phyloP scores from a whole-genome alignment of 805 yeast species.

The Candida loeiensis region DNA sequence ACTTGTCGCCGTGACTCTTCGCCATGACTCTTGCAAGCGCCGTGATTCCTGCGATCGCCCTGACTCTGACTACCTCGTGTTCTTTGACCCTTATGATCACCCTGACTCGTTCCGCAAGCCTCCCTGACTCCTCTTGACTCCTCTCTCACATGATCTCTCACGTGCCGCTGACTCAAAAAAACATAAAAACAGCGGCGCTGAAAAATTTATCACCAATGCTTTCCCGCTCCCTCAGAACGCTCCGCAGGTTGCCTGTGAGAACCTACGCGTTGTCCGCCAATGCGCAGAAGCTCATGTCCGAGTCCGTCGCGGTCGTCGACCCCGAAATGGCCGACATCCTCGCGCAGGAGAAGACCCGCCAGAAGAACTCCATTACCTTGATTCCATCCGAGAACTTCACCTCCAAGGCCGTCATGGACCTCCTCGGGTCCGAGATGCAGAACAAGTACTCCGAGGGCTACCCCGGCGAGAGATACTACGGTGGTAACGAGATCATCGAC shows the following conservation, averaged over 20 bases:
- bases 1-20: too few relatives aligned
- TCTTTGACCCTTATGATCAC: too few relatives aligned
- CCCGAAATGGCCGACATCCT: slow-evolving; percentile 76
- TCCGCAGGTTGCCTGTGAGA: slow-evolving; percentile 19
- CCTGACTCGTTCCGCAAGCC: neutral
- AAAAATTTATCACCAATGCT: slow-evolving; percentile 20
- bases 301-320: slow-evolving; percentile 61
- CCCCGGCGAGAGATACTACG: slow-evolving; percentile 98
- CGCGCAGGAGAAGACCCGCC: slow-evolving; percentile 82
- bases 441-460: slow-evolving; percentile 99
- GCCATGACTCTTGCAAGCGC: too few relatives aligned
- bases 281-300: slow-evolving; percentile 64
- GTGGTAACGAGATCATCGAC: slow-evolving; percentile 97
- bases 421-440: slow-evolving; percentile 96
- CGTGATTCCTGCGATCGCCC: too few relatives aligned
- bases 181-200: neutral
- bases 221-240: slow-evolving; percentile 27
- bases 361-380: slow-evolving; percentile 86
- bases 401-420: slow-evolving; percentile 91
- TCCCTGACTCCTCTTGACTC: neutral
- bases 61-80: too few relatives aligned
- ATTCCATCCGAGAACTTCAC: slow-evolving; percentile 98
- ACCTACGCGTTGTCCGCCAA: slow-evolving; percentile 63
- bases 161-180: slow-evolving; percentile 2
- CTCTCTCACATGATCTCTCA: neutral